A percentile compares a stretch with the other conserved stretches of the same genome.
These are phyloP conservation scores for Ceratobasidium sp. DNA, from an alignment of 1,284 basidiomycete species.

Conservation along the genomic window DNA sequence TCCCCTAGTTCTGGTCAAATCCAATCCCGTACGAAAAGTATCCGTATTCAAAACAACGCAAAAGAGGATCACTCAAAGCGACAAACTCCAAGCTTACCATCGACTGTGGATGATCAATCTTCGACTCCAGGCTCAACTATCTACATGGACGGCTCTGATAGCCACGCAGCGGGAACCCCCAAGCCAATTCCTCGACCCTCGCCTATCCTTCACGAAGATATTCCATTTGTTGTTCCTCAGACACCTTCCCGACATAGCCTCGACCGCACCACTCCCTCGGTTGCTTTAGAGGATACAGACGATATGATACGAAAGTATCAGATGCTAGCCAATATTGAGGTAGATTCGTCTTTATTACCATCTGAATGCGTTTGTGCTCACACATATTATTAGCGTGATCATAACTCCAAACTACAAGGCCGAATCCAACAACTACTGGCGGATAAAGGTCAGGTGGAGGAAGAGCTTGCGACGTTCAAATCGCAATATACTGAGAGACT, in stretches of 20 bases:
- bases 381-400: not conserved
- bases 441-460: not conserved
- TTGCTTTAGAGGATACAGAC: not conserved
- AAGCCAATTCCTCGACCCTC: not conserved
- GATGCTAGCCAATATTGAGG: constrained; percentile 4
- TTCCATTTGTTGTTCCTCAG: not conserved
- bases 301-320: constrained; percentile 3
- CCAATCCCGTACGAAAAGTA: not conserved
- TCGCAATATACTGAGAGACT: not conserved
- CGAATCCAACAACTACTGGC: not conserved
- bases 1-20: not conserved
- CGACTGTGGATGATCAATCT: not conserved
- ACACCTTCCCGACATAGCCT: constrained; percentile 14
- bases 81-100: not conserved
- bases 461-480: not conserved
- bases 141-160: not conserved
- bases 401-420: not conserved
- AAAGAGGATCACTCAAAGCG: not conserved
- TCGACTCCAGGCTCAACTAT: not conserved
- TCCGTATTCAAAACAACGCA: not conserved
- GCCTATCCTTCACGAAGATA: not conserved
- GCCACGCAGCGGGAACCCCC: not conserved
- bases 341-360: not conserved
- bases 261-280: constrained; percentile 7
- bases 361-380: too few relatives aligned